Evolutionary conservation across 2,329 filamentous ascomycete genomes (phyloP).

Genomic region (Aspergillus pseudonomiae): DNA sequence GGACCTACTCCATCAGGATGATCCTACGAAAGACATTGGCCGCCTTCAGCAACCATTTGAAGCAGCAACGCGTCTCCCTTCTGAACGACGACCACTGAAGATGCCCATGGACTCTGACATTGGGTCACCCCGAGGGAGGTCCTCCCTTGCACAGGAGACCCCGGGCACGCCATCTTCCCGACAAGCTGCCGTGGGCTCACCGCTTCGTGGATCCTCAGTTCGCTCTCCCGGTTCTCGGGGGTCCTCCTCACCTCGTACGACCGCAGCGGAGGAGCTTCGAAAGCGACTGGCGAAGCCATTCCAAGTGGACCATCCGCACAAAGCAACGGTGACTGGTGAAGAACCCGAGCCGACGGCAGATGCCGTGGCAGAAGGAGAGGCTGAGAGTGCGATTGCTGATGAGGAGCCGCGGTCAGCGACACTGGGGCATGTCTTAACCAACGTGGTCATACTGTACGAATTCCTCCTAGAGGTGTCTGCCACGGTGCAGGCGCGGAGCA

Average conservation of each 20-base stretch:
- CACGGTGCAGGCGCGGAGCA: slow-evolving; percentile 72
- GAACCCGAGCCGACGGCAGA: not conserved
- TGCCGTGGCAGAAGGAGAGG: slow-evolving; percentile 13
- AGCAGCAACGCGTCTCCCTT: slow-evolving; percentile 20
- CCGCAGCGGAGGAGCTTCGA: slow-evolving; percentile 36
- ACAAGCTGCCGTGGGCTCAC: slow-evolving; percentile 24
- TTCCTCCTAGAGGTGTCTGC: slow-evolving; percentile 78
- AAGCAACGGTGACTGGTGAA: not conserved
- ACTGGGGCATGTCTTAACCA: slow-evolving; percentile 77
- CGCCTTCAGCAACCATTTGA: slow-evolving; percentile 27
- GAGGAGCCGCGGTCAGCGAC: slow-evolving; percentile 57
- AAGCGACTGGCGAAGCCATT: slow-evolving; percentile 40
- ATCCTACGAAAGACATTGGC: slow-evolving; percentile 16
- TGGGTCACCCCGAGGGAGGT: slow-evolving; percentile 30
- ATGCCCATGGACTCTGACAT: slow-evolving; percentile 16
- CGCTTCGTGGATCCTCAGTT: slow-evolving; percentile 26
- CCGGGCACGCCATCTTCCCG: slow-evolving; percentile 23
- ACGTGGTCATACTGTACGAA: slow-evolving; percentile 76
- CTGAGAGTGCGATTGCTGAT: slow-evolving; percentile 22
- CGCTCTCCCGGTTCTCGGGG: slow-evolving; percentile 28
- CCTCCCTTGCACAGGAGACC: slow-evolving; percentile 18
- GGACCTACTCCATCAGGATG: slow-evolving; percentile 41
- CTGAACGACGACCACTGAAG: slow-evolving; percentile 18
- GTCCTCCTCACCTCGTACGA: slow-evolving; percentile 26
- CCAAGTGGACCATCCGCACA: slow-evolving; percentile 15